A percentile compares a stretch with the other conserved stretches of the same genome.
Conservation (phyloP, 177 flowering plant species). For the Vitis hybrid region DNA sequence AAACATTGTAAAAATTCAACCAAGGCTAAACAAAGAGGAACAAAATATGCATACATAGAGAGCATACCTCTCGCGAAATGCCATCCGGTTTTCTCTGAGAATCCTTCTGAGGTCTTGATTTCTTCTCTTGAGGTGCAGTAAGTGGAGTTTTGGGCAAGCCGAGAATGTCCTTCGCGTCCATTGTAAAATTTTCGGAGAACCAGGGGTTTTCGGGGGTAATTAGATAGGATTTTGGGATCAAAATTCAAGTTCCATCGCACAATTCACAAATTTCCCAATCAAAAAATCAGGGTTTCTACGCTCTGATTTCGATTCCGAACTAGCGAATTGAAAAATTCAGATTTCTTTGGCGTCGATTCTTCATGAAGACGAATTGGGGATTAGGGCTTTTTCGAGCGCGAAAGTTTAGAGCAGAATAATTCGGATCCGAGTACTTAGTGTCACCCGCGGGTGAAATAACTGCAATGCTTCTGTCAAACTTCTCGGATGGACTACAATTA, state of each 20-base stretch:
- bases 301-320: not conserved
- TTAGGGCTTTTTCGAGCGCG: slow-evolving; percentile 12
- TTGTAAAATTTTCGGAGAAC: slow-evolving; percentile 15
- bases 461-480: too few species aligned
- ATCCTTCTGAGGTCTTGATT: slow-evolving; percentile 76
- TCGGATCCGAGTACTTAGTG: too few species aligned
- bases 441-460: too few species aligned
- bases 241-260: too few species aligned
- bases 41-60: not conserved
- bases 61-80: slow-evolving; percentile 86
- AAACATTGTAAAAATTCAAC: not conserved
- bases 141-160: slow-evolving; percentile 70
- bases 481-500: too few species aligned
- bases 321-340: not conserved
- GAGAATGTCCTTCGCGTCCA: slow-evolving; percentile 98
- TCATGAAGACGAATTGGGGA: not conserved
- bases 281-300: slow-evolving; percentile 8
- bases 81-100: slow-evolving; percentile 98
- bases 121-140: slow-evolving; percentile 67
- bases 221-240: not conserved
- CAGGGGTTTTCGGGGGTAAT: not conserved
- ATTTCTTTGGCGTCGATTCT: not conserved
- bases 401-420: not conserved
- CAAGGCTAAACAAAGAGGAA: not conserved
- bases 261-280: not conserved